Evolutionary conservation across 2,329 filamentous ascomycete species (phyloP).

Genomic region (Pseudogymnoascus sp.): DNA sequence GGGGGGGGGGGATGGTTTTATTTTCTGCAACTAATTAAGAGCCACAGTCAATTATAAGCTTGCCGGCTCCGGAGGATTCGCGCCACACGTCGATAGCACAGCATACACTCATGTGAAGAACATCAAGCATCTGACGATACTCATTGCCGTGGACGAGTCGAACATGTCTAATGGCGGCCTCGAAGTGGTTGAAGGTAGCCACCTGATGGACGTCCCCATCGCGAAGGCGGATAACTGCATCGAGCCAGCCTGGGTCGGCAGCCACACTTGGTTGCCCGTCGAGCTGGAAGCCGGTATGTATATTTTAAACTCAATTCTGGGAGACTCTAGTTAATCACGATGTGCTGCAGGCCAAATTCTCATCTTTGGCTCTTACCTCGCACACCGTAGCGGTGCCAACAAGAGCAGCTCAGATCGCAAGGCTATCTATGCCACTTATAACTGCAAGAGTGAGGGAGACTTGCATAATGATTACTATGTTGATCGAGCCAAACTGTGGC

Average conservation of each 20-base stretch:
- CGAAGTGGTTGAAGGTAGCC: slow-evolving; percentile 29
- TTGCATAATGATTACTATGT: slow-evolving; percentile 37
- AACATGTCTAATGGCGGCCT: slow-evolving; percentile 29
- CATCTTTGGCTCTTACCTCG: slow-evolving; percentile 30
- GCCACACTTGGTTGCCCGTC: slow-evolving; percentile 27
- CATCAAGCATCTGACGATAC: slow-evolving; percentile 31
- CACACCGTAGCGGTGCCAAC: slow-evolving; percentile 28
- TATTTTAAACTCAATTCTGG: background rate
- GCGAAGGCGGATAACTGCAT: slow-evolving; percentile 26
- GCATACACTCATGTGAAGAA: slow-evolving; percentile 31
- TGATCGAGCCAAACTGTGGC: slow-evolving; percentile 34
- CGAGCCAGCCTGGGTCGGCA: slow-evolving; percentile 25
- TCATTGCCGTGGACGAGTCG: slow-evolving; percentile 29
- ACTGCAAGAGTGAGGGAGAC: slow-evolving; percentile 33
- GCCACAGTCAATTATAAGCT: background rate
- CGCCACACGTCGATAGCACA: slow-evolving; percentile 30
- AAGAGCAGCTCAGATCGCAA: slow-evolving; percentile 28
- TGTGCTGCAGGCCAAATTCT: slow-evolving; percentile 26
- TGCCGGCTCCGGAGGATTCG: slow-evolving; percentile 28
- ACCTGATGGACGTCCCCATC: slow-evolving; percentile 30
- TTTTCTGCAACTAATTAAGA: background rate
- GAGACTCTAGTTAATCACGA: background rate
- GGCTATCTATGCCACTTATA: slow-evolving; percentile 38
- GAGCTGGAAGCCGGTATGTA: slow-evolving; percentile 28
- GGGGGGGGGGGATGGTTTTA: too few species aligned